Evolutionary conservation across 768 basidiomycete genomes (phyloP), one percentile per base, ranked within the genome.

Genomic region (Coprinopsis strossmayeri): DNA sequence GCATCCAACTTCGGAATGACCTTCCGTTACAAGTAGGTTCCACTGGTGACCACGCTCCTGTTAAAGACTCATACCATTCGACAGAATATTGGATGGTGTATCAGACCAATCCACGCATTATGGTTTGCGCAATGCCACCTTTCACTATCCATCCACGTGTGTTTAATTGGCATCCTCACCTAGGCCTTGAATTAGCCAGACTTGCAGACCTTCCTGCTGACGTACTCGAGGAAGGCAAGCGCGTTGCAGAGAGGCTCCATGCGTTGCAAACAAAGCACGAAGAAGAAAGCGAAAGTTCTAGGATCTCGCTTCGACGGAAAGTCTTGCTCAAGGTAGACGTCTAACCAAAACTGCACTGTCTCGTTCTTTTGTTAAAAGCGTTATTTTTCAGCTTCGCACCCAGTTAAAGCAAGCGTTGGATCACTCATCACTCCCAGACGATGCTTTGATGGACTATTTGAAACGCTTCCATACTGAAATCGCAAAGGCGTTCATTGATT

Each of bases 121-220:
- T 57, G 90, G 90, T 88, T 54, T 53, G 23, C 34, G 40, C 10
- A 7, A 10, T 38, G 10, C 12, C 11, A 9, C 10, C 44, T 50
- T 20, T 45, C 24, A 46, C 45, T 30, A 23, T 45, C 26, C 2
- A 9, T 38, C 4, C 12, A 0, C 7, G 13, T 32, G n/a, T 34
- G 28, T 12, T 20, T 48, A 1, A 34, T 46, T 27, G 23, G 40
- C 15, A 27, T 15, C 27, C 27, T 39, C 2, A 25, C 26, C 52
- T 53, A 94, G 94, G 95, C 2, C 70, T 99, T 10, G 88, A 96
- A 56, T 77, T 97, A 23, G 93, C 94, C 11, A 79, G 80, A 40
- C 74, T 95, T 3, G 93, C 91, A 0, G 91, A 93, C 58, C 70
- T 99, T 0, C 95, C 95, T 0, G 53, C 62, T 0, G 78, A 87